These are phyloP conservation scores for Penicillium sp. DNA, from an alignment of 2,329 filamentous ascomycete species.

Conservation along the genomic window DNA sequence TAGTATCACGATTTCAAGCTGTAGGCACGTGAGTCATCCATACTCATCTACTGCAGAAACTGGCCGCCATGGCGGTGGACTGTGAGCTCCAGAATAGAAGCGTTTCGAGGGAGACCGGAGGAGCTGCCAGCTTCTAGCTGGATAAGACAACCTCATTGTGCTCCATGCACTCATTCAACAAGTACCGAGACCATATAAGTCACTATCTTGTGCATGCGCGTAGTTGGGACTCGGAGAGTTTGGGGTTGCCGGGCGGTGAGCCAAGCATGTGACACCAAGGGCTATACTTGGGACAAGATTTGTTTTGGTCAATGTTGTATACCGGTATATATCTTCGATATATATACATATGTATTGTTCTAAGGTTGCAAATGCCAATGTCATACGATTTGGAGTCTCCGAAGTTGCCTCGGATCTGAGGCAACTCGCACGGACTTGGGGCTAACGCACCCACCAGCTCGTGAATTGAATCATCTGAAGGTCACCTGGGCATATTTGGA, in stretches of 20 bases:
- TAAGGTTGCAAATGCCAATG: not conserved
- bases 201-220: not conserved
- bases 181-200: not conserved
- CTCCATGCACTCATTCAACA: conserved; percentile 25
- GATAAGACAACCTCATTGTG: conserved; percentile 38
- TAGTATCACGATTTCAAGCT: conserved; percentile 8
- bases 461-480: not conserved
- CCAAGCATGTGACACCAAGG: conserved; percentile 8
- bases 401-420: not conserved
- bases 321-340: not conserved
- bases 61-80: conserved; percentile 57
- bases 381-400: conserved; percentile 1
- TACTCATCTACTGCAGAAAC: conserved; percentile 60
- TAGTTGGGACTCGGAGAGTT: not conserved
- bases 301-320: not conserved
- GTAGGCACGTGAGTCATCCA: conserved; percentile 26
- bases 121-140: conserved; percentile 32
- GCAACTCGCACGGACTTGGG: conserved; percentile 3
- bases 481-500: not conserved
- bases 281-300: not conserved
- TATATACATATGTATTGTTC: not conserved
- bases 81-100: conserved; percentile 28
- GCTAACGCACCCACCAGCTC: not conserved
- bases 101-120: conserved; percentile 25
- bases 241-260: conserved; percentile 12